Base-by-base conservation (phyloP, 306 rosid genomes). In the Lotus japonicus region DNA sequence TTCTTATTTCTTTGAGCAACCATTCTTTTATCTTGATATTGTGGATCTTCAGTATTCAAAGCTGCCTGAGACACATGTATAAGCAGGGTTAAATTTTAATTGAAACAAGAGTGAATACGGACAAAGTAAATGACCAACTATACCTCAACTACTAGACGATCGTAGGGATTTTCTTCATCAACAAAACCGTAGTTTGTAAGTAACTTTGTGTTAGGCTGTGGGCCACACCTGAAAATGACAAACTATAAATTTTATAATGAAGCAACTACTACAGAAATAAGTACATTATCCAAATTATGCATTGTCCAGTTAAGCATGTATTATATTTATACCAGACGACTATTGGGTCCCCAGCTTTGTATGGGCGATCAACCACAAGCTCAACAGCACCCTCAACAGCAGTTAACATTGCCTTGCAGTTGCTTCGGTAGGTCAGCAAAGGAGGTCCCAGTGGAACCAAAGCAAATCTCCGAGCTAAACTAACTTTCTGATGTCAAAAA, bases 401-500 rank as follows among this genome's bases (percentile, higher is more conserved):
- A 43, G 90, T 70, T 72, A 94, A 81, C 99, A 94, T 90, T 76
- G 99, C 95, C 80, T 73, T 90, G 85, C 92, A 86, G 31, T 85
- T 88, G 75, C 99, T 94, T 68, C 88, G 56, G 76, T 94, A 94
- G 71, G 96, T 86, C 81, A 94, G 76, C 31, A 94, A 64, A 11
- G 99, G 99, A 49, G 99, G 99, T 49, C 99, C 99, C 61, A 94
- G 88, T 45, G 99, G 99, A 70, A 94, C 99, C 83, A 94, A 79
- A 26, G 97, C 97, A 85, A 94, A 94, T 79, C 99, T 86, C 59
- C 96, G 95, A 59, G 99, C 97, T 83, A 94, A 83, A 78, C 96
- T 94, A 52, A 94, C 99, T 76, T 94, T 94, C 99, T 94, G 95
- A 33, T 18, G 64, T n/a, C 45, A 73, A 61, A 76, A 31, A 12